Conservation (phyloP, 768 basidiomycete genomes). For the Kwoniella heveanensis region DNA sequence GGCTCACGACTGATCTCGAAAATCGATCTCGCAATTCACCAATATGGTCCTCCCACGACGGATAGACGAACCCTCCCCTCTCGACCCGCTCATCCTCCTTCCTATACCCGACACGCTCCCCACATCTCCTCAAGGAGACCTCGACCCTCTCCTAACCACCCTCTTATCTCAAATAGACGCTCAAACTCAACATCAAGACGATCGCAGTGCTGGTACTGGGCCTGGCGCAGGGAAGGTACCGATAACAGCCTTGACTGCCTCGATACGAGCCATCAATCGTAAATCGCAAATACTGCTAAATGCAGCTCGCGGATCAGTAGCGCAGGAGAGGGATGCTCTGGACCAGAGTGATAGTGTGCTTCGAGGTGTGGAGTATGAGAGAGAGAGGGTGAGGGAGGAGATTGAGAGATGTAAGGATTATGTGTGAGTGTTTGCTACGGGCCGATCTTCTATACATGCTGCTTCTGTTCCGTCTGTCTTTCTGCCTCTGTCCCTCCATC, state of each 20-base stretch:
- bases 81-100: slow-evolving; percentile 44
- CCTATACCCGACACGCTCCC: slow-evolving; percentile 38
- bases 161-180: slow-evolving; percentile 22
- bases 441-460: not conserved
- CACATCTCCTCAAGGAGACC: slow-evolving; percentile 20
- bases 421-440: slow-evolving; percentile 30
- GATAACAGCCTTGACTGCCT: slow-evolving; percentile 27
- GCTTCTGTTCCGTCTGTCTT: too few relatives aligned
- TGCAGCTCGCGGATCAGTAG: slow-evolving; percentile 34
- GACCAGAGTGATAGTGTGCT: slow-evolving; percentile 40
- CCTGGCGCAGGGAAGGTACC: slow-evolving; percentile 14
- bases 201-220: too few relatives aligned
- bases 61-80: slow-evolving; percentile 29
- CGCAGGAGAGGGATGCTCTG: slow-evolving; percentile 33
- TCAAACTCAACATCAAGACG: too few relatives aligned
- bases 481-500: too few relatives aligned
- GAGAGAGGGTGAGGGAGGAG: slow-evolving; percentile 42
- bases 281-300: slow-evolving; percentile 41
- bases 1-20: not conserved
- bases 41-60: slow-evolving; percentile 37
- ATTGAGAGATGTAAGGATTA: slow-evolving; percentile 46
- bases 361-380: slow-evolving; percentile 40
- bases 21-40: not conserved
- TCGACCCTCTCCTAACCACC: slow-evolving; percentile 27
- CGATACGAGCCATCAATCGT: slow-evolving; percentile 38